Conservation (phyloP, 1,284 basidiomycete species). For the Trichosporon ovoides region DNA sequence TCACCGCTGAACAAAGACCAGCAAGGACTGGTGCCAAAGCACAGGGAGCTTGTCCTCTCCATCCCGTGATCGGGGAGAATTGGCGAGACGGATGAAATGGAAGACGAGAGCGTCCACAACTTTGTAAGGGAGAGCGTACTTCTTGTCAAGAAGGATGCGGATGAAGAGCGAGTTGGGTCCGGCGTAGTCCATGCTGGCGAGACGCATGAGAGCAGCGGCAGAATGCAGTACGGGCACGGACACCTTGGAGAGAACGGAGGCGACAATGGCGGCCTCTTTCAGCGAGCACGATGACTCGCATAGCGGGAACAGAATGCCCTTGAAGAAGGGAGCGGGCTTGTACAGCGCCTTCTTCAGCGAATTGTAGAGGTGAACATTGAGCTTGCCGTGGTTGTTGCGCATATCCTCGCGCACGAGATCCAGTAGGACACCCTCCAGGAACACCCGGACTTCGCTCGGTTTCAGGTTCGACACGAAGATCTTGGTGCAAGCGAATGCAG, state of each 20-base stretch:
- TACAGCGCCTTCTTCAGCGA: constrained; percentile 85
- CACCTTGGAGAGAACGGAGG: constrained; percentile 83
- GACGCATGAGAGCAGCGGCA: constrained; percentile 85
- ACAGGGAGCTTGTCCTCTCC: constrained; percentile 70
- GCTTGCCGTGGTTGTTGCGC: constrained; percentile 64
- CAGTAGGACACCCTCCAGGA: constrained; percentile 84
- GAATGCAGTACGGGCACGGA: constrained; percentile 94
- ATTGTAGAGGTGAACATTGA: constrained; percentile 92
- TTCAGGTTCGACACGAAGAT: constrained; percentile 98
- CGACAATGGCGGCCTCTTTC: constrained; percentile 92
- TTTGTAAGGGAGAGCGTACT: constrained; percentile 96
- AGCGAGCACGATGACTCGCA: constrained; percentile 84
- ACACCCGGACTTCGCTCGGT: constrained; percentile 89
- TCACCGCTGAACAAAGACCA: constrained; percentile 89
- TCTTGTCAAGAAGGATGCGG: constrained; percentile 94
- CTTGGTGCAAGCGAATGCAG: constrained; percentile 85
- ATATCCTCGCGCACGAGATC: constrained; percentile 91
- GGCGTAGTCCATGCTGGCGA: constrained; percentile 95
- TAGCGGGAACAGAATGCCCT: constrained; percentile 93
- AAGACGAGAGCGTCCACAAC: constrained; percentile 96
- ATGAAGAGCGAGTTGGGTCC: constrained; percentile 96
- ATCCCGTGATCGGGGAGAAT: constrained; percentile 69
- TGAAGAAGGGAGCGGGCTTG: constrained; percentile 98
- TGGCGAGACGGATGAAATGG: constrained; percentile 92
- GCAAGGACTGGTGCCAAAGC: constrained; percentile 94